These are phyloP conservation scores for Tricholoma sp. DNA, from an alignment of 768 basidiomycete species.

Conservation along the genomic window DNA sequence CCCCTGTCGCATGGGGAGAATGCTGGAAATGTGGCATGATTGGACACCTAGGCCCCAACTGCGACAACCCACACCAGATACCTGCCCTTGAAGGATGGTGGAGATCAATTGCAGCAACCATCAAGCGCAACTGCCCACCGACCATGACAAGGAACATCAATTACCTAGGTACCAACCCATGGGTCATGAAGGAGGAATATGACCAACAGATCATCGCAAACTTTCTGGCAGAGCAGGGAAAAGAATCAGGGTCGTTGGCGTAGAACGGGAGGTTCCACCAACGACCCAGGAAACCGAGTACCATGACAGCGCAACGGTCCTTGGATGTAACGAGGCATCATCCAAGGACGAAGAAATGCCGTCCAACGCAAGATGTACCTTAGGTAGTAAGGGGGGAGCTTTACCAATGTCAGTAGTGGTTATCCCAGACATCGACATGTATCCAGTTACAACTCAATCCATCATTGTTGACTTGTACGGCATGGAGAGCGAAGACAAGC, in stretches of 20 bases:
- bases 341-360: too few relatives aligned
- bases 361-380: too few relatives aligned
- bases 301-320: too few relatives aligned
- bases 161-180: not conserved
- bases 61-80: not conserved
- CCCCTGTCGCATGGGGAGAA: not conserved
- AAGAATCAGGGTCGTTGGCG: not conserved
- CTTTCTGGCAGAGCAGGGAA: not conserved
- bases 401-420: too few relatives aligned
- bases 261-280: not conserved
- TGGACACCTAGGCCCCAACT: not conserved
- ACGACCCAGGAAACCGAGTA: too few relatives aligned
- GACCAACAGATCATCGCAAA: not conserved
- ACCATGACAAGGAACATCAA: not conserved
- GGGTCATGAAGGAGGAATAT: not conserved
- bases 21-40: slow-evolving; percentile 7
- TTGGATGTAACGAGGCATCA: too few relatives aligned
- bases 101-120: not conserved
- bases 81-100: not conserved
- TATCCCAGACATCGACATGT: too few relatives aligned
- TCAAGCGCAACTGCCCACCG: not conserved
- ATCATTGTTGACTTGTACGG: too few relatives aligned
- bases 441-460: too few relatives aligned
- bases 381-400: too few relatives aligned
- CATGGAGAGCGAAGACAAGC: too few relatives aligned